Conservation (phyloP, 1,284 basidiomycete species). For the Papiliotrema laurentii region DNA sequence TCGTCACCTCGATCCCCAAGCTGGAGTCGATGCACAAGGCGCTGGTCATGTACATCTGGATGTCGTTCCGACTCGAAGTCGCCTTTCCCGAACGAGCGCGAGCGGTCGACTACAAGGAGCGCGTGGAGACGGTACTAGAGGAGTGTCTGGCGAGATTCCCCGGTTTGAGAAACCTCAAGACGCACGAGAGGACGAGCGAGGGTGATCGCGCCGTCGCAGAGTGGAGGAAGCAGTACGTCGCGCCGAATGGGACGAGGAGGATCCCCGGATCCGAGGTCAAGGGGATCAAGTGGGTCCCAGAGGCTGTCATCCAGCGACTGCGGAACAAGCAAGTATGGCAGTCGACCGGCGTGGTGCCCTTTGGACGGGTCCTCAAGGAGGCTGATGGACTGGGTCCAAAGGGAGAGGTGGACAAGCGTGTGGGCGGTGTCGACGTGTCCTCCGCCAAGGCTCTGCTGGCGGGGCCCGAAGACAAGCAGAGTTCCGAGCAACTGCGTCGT, state of each 20-base stretch:
- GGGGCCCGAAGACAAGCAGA: no score
- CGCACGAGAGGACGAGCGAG: constrained; percentile 12
- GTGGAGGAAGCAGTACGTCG: constrained; percentile 15
- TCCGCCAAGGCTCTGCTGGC: no score
- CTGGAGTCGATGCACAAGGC: constrained; percentile 79
- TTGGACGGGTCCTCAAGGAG: constrained; percentile 1
- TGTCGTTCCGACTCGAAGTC: constrained; percentile 70
- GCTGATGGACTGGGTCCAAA: constrained; percentile 2
- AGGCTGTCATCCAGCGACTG: constrained; percentile 4
- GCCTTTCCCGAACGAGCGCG: constrained; percentile 61
- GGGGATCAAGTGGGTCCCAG: constrained; percentile 5
- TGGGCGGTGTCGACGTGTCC: no score
- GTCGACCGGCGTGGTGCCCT: constrained; percentile 3
- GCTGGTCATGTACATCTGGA: constrained; percentile 83
- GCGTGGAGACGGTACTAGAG: constrained; percentile 67
- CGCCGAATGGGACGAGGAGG: constrained; percentile 14
- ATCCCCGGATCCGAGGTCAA: constrained; percentile 10
- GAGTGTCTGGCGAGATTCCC: constrained; percentile 44
- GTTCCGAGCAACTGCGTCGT: no score
- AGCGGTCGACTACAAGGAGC: constrained; percentile 58
- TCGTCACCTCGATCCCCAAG: constrained; percentile 37
- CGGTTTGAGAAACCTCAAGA: constrained; percentile 30
- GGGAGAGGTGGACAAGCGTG: neutral
- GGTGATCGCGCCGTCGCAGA: constrained; percentile 9
- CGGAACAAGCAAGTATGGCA: constrained; percentile 3